These are phyloP conservation scores for Pseudopyrenochaeta lycopersici DNA, from an alignment of 2,329 filamentous ascomycete species.

Conservation along the genomic window DNA sequence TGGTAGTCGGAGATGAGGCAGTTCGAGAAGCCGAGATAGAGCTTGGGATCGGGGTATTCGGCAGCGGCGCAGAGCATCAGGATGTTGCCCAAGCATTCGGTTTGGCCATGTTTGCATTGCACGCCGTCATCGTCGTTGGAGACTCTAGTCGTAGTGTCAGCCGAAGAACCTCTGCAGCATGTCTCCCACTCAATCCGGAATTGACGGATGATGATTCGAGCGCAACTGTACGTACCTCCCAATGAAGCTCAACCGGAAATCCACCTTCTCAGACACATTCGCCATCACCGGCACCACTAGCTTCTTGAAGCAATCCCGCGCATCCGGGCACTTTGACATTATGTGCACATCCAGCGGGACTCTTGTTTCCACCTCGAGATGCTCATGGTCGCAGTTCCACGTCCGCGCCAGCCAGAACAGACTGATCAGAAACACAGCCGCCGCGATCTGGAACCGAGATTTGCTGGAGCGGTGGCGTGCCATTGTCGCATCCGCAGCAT, in stretches of 20 bases:
- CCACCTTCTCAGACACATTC: slow-evolving; percentile 79
- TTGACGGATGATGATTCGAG: slow-evolving; percentile 9
- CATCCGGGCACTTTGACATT: slow-evolving; percentile 94
- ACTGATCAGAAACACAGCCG: slow-evolving; percentile 35
- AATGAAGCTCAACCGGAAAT: slow-evolving; percentile 91
- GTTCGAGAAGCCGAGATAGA: slow-evolving; percentile 90
- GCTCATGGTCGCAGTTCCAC: slow-evolving; percentile 38
- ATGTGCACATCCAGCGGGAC: slow-evolving; percentile 93
- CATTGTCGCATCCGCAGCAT: slow-evolving; percentile 21
- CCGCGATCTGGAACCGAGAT: slow-evolving; percentile 35
- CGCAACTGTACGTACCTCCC: slow-evolving; percentile 67
- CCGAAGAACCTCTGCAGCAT: not conserved
- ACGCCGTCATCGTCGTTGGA: slow-evolving; percentile 81
- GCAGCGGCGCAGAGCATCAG: slow-evolving; percentile 89
- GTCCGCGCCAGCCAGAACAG: slow-evolving; percentile 43
- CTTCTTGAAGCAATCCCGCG: slow-evolving; percentile 80
- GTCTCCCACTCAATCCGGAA: too few species aligned
- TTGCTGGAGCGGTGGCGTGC: slow-evolving; percentile 9
- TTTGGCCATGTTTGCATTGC: slow-evolving; percentile 86
- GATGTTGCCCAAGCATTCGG: slow-evolving; percentile 93
- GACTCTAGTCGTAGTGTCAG: slow-evolving; percentile 54
- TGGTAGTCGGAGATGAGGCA: slow-evolving; percentile 81
- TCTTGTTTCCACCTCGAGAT: slow-evolving; percentile 37
- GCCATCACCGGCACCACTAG: slow-evolving; percentile 89
- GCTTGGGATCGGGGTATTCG: slow-evolving; percentile 85